Evolutionary conservation across 345 rosid genomes (phyloP), one percentile per base, ranked within the genome.

Genomic region (Citrus unshiu): DNA sequence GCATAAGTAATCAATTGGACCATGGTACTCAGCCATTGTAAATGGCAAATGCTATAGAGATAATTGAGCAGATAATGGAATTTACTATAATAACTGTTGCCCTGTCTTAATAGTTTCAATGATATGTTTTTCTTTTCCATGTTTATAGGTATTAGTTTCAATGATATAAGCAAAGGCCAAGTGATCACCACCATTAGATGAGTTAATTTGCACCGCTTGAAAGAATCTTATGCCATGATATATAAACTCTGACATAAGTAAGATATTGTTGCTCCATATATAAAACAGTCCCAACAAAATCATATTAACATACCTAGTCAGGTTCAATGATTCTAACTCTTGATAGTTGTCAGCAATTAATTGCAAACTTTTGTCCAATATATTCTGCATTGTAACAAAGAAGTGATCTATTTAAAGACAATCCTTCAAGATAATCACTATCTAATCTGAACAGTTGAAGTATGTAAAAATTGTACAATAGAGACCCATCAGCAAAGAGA

Each of bases 301-400:
- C 68, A 69, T 22, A 56, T 65, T 66, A 10, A 65, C 83, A 49
- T 90, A 95, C 99, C 99, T 88, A 14, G 99, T 95, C 79, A 95
- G 70, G 84, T 93, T 86, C 88, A 93, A 77, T 1, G 90, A 88
- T 86, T 86, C 90, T 24, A 95, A 73, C 51, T 85, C 93, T 76
- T 66, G 90, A 84, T 92, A 92, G 77, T 73, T 86, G 78, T 89
- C 93, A 81, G 95, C 93, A 83, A 93, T 74, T 79, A 90, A 86
- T 74, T 89, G 87, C 93, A 93, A 81, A 79, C 93, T 86, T 80
- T 83, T 88, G 86, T 95, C 95, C 6, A 93, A 80, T 74, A 93
- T 74, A 82, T 88, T 87, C 99, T 95, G 92, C 81, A 73, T 81
- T 39, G 58, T 73, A 63, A 79, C 40, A 71, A 16, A 24, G 80